phyloP scores from a whole-genome alignment of 768 basidiomycete genomes.

The Pulveroboletus sp. region DNA sequence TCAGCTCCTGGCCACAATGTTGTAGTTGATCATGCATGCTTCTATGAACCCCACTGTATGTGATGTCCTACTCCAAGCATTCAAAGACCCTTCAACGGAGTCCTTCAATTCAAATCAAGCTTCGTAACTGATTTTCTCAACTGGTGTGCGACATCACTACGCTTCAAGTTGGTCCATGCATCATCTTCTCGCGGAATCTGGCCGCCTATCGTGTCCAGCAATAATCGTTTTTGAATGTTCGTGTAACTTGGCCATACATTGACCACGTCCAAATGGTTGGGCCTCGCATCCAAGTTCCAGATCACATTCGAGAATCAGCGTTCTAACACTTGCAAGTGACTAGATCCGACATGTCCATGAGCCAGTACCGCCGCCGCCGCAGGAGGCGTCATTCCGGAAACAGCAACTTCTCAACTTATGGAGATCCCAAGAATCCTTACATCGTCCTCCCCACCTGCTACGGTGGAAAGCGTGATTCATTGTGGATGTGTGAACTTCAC shows the following conservation, averaged over 20 bases:
- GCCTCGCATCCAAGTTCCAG: not conserved
- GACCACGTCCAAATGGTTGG: not conserved
- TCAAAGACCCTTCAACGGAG: no score
- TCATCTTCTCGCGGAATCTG: conserved; percentile 1
- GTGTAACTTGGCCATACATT: conserved; percentile 2
- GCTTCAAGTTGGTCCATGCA: not conserved
- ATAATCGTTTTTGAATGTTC: not conserved
- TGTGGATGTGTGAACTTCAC: not conserved
- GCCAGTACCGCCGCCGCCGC: conserved; percentile 54
- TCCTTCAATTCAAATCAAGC: not conserved
- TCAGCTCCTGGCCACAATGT: no score
- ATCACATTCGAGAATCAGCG: not conserved
- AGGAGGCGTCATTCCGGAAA: conserved; percentile 53
- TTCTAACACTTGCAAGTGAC: not conserved
- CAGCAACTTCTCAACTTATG: conserved; percentile 61
- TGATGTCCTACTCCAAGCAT: no score
- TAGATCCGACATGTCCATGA: conserved; percentile 27
- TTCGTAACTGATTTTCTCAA: not conserved
- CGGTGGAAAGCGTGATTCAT: conserved; percentile 43
- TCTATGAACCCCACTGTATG: no score
- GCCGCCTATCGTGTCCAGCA: not conserved
- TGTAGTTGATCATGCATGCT: no score
- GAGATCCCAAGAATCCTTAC: conserved; percentile 50
- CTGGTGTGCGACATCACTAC: no score
- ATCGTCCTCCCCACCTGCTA: conserved; percentile 60